Percentiles rank a stretch among this genome's conserved stretches.
phyloP scores from a whole-genome alignment of 257 asterid species.

The Osmanthus fragrans region DNA sequence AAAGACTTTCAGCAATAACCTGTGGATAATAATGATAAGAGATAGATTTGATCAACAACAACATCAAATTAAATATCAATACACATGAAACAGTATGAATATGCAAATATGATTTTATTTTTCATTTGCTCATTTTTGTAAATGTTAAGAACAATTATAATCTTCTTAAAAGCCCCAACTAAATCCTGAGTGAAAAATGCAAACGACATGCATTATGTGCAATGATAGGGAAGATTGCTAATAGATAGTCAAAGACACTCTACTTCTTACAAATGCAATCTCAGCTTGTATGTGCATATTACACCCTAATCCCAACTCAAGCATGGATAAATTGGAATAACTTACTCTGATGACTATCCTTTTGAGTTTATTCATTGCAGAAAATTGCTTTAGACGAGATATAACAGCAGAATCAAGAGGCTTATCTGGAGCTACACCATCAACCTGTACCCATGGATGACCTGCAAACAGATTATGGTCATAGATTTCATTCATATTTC shows the following conservation, averaged over 20 bases:
- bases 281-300: neutral
- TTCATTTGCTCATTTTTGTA: neutral
- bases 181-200: neutral
- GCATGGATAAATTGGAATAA: neutral
- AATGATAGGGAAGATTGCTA: neutral
- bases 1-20: slow-evolving; percentile 85
- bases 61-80: slow-evolving; percentile 5
- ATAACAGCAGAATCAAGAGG: slow-evolving; percentile 75
- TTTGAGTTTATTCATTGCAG: slow-evolving; percentile 70
- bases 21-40: slow-evolving; percentile 16
- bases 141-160: neutral
- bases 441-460: slow-evolving; percentile 74
- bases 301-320: neutral
- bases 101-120: neutral
- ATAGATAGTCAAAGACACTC: neutral
- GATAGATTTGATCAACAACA: neutral
- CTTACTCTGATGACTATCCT: slow-evolving; percentile 71
- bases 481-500: neutral
- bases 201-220: neutral
- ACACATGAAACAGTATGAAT: neutral
- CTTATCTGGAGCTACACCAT: slow-evolving; percentile 66
- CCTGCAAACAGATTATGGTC: slow-evolving; percentile 36
- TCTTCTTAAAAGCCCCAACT: neutral
- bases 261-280: neutral
- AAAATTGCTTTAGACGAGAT: slow-evolving; percentile 64